A percentile compares a stretch with the other conserved stretches of the same genome.
Conservation (phyloP, 306 rosid genomes). For the Cyclanthera cordifolia region DNA sequence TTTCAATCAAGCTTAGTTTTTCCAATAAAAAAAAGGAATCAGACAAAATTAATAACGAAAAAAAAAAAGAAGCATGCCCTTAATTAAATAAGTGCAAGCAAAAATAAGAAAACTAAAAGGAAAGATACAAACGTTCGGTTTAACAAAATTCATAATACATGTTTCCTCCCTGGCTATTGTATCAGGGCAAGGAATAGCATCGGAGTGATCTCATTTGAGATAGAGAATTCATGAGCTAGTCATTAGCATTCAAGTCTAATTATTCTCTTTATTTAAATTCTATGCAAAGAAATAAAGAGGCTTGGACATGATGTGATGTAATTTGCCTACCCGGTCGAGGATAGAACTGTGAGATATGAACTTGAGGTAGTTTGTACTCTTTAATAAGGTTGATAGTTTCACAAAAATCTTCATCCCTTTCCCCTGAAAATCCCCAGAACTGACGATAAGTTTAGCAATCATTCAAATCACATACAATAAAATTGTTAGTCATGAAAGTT, state of each 20-base stretch:
- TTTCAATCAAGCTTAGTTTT: not conserved
- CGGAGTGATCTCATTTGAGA: not conserved
- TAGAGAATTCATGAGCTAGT: not conserved
- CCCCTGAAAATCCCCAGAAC: slow-evolving; percentile 53
- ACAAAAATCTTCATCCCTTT: slow-evolving; percentile 79
- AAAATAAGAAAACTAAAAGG: not conserved
- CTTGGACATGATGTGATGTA: not conserved
- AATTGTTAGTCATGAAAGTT: not conserved
- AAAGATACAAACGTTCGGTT: not conserved
- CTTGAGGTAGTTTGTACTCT: slow-evolving; percentile 75
- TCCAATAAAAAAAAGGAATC: not conserved
- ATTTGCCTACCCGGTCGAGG: slow-evolving; percentile 76
- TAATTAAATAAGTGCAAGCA: not conserved
- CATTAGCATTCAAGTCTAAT: not conserved
- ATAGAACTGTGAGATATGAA: slow-evolving; percentile 95
- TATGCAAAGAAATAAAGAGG: not conserved
- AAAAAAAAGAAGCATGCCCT: not conserved
- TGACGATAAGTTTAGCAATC: slow-evolving; percentile 6
- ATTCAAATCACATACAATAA: not conserved
- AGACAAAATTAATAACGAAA: not conserved
- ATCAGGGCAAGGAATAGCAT: not conserved
- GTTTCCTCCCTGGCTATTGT: not conserved
- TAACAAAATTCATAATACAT: not conserved
- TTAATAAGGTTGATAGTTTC: slow-evolving; percentile 62
- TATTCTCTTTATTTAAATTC: not conserved